Base-by-base conservation (phyloP, 2,329 filamentous ascomycete species). In the Fusarium sp. region DNA sequence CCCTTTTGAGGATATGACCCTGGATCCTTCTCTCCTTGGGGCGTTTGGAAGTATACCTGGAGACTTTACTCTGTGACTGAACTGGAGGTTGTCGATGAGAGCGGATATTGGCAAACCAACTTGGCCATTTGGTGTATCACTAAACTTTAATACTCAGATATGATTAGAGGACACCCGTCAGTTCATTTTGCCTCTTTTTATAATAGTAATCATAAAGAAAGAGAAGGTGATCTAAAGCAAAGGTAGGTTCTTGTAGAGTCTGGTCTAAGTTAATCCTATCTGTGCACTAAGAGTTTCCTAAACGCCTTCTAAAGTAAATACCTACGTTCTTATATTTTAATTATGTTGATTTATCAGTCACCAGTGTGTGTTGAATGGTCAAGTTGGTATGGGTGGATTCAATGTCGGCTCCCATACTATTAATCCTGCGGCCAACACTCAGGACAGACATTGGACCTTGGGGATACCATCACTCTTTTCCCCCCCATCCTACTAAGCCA, bases 11-110 rank as follows among this genome's bases (percentile, higher is more conserved):
- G 51, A 46, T 11, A 61, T 72, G 53, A 44, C 61, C 11, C 33
- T 70, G 6, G 66, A 72, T n/a, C 44, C 61, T 8, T 64, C 50
- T 9, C 62, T 71, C 10, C 29, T 64, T 57, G 27, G 13, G 9
- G 23, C 25, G 29, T 61, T 69, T 23, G 61, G 68, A 31, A 56
- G 34, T 14, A 50, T 57, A 9, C 18, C 66, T 6, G 46, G 59
- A 2, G 62, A 69, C 16, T 56, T 61, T 13, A 46, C 16, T 4
- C 2, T 20, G 38, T 69, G 31, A 50, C n/a, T 23, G 42, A 36
- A 4, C 9, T 16, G 14, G 25, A 16, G 27, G 10, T 1, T 18
- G 16, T 20, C 2, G 16, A 13, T 2, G 20, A 25, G 20, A 46
- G 13, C 7, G 14, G 13, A n/a, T 46, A 14, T n/a, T 25, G 2